Evolutionary conservation across 805 yeast species (phyloP).

Genomic region (Yarrowia keelungensis): DNA sequence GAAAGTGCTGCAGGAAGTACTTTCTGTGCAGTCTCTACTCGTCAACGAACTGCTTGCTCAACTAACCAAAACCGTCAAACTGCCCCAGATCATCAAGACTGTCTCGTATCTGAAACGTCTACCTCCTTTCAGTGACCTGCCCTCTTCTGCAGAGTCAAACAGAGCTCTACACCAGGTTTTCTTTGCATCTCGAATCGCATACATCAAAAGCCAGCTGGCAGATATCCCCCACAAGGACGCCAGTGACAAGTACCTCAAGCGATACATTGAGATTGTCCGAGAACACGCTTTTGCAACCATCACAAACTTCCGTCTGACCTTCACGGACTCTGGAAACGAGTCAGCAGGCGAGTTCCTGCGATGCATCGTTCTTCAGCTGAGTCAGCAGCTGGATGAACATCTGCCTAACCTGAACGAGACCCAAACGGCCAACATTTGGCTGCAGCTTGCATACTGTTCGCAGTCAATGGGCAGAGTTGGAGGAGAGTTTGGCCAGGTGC

Average conservation of each 20-base stretch:
- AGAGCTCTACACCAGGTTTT: constrained; percentile 61
- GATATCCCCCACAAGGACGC: constrained; percentile 24
- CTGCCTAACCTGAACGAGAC: constrained; percentile 48
- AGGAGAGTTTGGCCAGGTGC: constrained; percentile 64
- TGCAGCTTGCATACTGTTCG: constrained; percentile 89
- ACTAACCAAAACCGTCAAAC: constrained; percentile 76
- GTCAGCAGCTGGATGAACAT: constrained; percentile 42
- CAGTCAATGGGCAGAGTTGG: constrained; percentile 78
- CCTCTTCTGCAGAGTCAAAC: constrained; percentile 42
- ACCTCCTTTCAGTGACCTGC: constrained; percentile 47
- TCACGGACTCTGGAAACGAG: constrained; percentile 53
- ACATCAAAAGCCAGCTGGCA: constrained; percentile 65
- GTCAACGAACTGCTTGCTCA: constrained; percentile 70
- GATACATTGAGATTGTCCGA: constrained; percentile 82
- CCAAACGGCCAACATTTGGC: constrained; percentile 64
- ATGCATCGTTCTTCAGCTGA: constrained; percentile 44
- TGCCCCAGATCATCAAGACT: constrained; percentile 78
- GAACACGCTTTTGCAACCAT: constrained; percentile 81
- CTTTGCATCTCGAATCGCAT: constrained; percentile 71
- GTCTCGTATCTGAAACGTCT: constrained; percentile 76
- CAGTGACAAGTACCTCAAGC: constrained; percentile 68
- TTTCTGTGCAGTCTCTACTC: constrained; percentile 62
- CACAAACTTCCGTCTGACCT: constrained; percentile 68
- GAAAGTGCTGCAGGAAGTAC: constrained; percentile 62
- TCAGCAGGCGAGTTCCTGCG: constrained; percentile 42